Evolutionary conservation across 371 early-diverging fungal species (phyloP), one percentile per base, ranked within the genome.

Genomic region (Mucor plumbeus): DNA sequence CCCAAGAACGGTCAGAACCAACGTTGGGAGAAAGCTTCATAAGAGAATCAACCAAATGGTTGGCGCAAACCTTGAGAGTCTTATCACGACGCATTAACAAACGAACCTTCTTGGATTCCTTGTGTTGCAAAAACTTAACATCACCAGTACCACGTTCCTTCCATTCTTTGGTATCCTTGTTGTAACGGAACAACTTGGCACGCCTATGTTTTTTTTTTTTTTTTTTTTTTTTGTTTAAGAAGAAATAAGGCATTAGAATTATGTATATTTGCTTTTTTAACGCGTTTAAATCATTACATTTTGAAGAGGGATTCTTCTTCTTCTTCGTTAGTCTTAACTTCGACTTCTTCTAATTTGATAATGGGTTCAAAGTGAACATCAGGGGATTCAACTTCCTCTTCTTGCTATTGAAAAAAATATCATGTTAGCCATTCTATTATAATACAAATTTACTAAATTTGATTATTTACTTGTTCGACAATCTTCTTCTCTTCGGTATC

Each of bases 111-210:
- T 85, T 85, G 72, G 88, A 83, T 53, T 88, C 88, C 85, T 93
- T 94, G 89, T 98, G 97, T 79, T 94, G 84, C 73, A 98, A 80
- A 59, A 98, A 88, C 82, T 94, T 93, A 61, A 95, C 94, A 77
- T 98, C 98, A 67, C 99, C 99, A 35, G 96, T 97, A 38, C 99
- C 98, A 69, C 99, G 95, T 85, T 98, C 99, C 88, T 98, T 98
- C 99, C 99, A 98, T 80, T 97, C 98, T 64, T 88, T 91, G 67
- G 74, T 75, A 41, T 85, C 88, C 76, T 93, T 91, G 77, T 94
- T 94, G 80, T 92, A 97, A 74, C 98, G 94, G 95, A 96, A 98
- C 60, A 98, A 90, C 89, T 97, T 97, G 72, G 97, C 94, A 59
- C 99, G 95, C 93, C 97, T 97, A 81, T 38, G 1, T 2, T 38